Evolutionary conservation across 305 asterid genomes (phyloP).

Genomic region (Fraxinus dipetala): DNA sequence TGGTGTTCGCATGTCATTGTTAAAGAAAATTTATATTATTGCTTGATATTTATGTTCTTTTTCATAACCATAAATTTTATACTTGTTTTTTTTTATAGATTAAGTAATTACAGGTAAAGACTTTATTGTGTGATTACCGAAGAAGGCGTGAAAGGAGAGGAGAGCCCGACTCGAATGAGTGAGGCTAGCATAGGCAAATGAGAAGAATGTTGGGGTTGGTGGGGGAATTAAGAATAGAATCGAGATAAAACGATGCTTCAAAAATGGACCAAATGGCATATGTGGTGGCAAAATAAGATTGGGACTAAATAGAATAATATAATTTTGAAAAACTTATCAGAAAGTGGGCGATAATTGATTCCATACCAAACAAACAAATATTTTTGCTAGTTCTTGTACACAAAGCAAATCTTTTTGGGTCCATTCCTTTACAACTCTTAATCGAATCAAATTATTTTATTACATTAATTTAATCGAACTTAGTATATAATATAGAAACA

Average conservation of each 20-base stretch:
- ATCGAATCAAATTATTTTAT: not conserved
- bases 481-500: not conserved
- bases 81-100: too few species aligned
- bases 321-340: too few species aligned
- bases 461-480: not conserved
- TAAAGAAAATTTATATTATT: too few species aligned
- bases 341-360: not conserved
- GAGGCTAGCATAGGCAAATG: not conserved
- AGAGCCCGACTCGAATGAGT: not conserved
- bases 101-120: too few species aligned
- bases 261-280: not conserved
- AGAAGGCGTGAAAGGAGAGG: not conserved
- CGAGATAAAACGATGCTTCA: not conserved
- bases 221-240: not conserved
- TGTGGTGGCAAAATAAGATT: not conserved
- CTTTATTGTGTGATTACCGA: too few species aligned
- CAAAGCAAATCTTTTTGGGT: not conserved
- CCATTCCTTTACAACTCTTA: not conserved
- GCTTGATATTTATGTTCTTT: not conserved
- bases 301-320: not conserved
- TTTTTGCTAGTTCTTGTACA: not conserved
- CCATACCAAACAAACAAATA: not conserved
- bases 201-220: not conserved
- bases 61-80: too few species aligned
- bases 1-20: not conserved